Conservation (phyloP, 768 basidiomycete genomes). For the Leucosporidium scottii region DNA sequence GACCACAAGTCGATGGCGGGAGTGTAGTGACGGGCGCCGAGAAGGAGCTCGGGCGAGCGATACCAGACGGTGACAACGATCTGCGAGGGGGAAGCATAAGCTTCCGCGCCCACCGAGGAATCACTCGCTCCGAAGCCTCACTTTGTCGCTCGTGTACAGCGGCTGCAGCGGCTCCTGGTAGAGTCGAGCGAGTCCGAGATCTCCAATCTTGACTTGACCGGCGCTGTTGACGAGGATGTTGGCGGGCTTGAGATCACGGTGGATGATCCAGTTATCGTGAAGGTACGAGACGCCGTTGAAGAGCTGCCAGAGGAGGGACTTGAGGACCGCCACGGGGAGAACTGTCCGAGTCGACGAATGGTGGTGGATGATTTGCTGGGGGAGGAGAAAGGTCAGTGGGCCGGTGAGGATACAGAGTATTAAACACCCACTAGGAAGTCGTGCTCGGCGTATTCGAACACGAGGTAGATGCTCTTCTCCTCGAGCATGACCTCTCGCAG, state of each 20-base stretch:
- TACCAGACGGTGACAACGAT: slow-evolving; percentile 99
- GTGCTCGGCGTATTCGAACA: slow-evolving; percentile 98
- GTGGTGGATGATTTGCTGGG: slow-evolving; percentile 96
- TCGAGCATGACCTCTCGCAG: slow-evolving; percentile 92
- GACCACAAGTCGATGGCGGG: slow-evolving; percentile 95
- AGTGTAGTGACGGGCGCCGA: slow-evolving; percentile 97
- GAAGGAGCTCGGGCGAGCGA: slow-evolving; percentile 86
- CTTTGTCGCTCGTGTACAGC: slow-evolving; percentile 88
- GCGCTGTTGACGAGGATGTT: slow-evolving; percentile 89
- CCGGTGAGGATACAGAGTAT: no score
- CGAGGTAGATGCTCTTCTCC: slow-evolving; percentile 98
- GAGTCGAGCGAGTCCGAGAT: slow-evolving; percentile 86
- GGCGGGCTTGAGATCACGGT: slow-evolving; percentile 96
- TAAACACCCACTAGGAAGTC: slow-evolving; percentile 88
- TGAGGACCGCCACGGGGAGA: slow-evolving; percentile 71
- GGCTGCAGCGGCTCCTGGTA: slow-evolving; percentile 86
- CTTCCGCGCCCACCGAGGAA: no score
- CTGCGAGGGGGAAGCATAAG: slow-evolving; percentile 1
- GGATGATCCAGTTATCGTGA: slow-evolving; percentile 87
- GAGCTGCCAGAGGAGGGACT: slow-evolving; percentile 88
- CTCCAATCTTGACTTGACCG: slow-evolving; percentile 96
- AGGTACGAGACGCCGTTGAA: slow-evolving; percentile 90
- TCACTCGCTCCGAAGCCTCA: neutral
- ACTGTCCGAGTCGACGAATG: slow-evolving; percentile 79
- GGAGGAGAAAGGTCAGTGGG: neutral